Evolutionary conservation across 352 stramenopile genomes (phyloP), one percentile per base, ranked within the genome.

Genomic region (Globisporangium solare): DNA sequence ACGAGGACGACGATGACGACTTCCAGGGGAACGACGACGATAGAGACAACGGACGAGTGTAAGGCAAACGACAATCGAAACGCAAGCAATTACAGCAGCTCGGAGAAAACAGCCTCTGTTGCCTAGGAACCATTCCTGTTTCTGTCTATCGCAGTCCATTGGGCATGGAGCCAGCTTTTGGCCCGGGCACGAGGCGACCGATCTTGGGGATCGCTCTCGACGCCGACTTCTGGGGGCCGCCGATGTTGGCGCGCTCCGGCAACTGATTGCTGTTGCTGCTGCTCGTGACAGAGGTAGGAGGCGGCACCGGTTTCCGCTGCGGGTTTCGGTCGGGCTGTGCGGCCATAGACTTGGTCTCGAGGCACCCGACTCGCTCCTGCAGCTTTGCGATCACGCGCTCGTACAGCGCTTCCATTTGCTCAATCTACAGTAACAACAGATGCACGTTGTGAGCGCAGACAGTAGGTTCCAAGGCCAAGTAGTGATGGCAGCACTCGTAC

Each of bases 331-430:
- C 27, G 7, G 46, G 3, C 24, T 47, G 14, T 10, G 39, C 31
- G 22, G 22, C 22, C 6, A 41, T 41, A 2, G 72, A 55, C 27
- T 78, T 83, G 37, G 35, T 71, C 50, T 91, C 80, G 2, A 91
- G 64, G 32, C 63, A 76, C 7, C 72, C 78, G 32, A 89, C 80
- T 22, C 80, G 76, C 14, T 70, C 60, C 41, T 91, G 80, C 17
- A 91, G 71, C 66, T 91, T 91, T 1, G 76, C 70, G 27, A 91
- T 88, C 0, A 78, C 80, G 21, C 75, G 66, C 64, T 88, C 74
- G 22, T 91, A 91, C 22, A 89, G 37, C n/a, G 53, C 45, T 54
- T 90, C 80, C 80, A 90, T 90, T 40, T 88, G 70, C 48, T 76
- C 75, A 47, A 88, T 82, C 77, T 90, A 31, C n/a, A n/a, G n/a